Percentiles rank a stretch among this genome's conserved stretches.
Evolutionary conservation across 2,329 filamentous ascomycete genomes (phyloP).

Genomic region (Epichloe gansuensis): DNA sequence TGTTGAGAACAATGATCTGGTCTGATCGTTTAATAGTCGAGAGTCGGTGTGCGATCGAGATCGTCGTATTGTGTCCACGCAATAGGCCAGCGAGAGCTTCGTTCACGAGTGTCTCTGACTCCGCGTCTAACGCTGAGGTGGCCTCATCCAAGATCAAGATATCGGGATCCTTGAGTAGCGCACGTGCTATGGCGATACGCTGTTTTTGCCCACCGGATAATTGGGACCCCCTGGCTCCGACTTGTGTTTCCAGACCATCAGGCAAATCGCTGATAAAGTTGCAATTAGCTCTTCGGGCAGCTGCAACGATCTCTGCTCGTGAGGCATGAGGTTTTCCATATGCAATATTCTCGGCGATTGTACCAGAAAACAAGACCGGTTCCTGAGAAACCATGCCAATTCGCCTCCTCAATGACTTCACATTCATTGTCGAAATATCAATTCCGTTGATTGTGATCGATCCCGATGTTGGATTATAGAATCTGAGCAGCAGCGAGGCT

Average conservation of each 20-base stretch:
- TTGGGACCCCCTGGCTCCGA: constrained; percentile 84
- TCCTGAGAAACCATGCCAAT: constrained; percentile 95
- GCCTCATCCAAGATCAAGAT: constrained; percentile 95
- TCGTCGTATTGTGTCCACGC: constrained; percentile 83
- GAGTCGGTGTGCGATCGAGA: constrained; percentile 90
- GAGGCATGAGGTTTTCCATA: constrained; percentile 77
- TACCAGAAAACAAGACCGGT: constrained; percentile 80
- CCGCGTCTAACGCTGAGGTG: constrained; percentile 88
- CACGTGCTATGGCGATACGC: constrained; percentile 90
- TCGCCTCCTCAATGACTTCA: constrained; percentile 80
- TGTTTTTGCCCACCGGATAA: constrained; percentile 96
- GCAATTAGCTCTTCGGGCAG: constrained; percentile 87
- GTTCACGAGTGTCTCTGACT: constrained; percentile 94
- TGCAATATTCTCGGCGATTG: constrained; percentile 78
- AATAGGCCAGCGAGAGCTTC: constrained; percentile 73
- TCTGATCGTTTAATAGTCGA: constrained; percentile 96
- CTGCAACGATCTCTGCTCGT: constrained; percentile 68
- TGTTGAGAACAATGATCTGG: constrained; percentile 81
- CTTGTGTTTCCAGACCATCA: constrained; percentile 86
- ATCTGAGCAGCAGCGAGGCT: constrained; percentile 77
- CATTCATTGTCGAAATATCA: constrained; percentile 78
- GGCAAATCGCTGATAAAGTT: constrained; percentile 95
- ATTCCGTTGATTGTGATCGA: constrained; percentile 72
- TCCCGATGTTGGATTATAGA: constrained; percentile 74
- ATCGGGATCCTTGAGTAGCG: constrained; percentile 88